Evolutionary conservation across 148 eudicot species (phyloP).

Genomic region (Fallopia convolvulus): DNA sequence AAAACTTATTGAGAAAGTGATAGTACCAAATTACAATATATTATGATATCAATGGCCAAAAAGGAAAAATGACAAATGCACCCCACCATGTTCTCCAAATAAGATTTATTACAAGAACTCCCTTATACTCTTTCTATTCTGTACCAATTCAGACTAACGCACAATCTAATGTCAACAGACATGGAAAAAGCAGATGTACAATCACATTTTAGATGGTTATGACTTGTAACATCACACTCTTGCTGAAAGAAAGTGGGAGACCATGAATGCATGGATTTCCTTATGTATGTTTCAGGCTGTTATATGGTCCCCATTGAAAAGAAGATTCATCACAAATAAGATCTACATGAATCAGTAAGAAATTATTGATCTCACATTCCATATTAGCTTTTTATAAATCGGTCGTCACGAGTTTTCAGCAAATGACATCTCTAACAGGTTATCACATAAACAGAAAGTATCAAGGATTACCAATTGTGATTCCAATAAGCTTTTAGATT

Average conservation of each 20-base stretch:
- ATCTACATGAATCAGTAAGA: background rate
- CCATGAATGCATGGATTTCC: conserved; percentile 4
- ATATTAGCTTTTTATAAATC: conserved; percentile 3
- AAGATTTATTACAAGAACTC: background rate
- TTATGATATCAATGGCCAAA: background rate
- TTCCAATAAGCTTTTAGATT: background rate
- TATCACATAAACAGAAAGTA: conserved; percentile 3
- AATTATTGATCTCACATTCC: conserved; percentile 6
- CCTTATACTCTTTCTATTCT: background rate
- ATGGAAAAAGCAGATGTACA: conserved; percentile 4
- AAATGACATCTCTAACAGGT: background rate
- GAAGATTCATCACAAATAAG: conserved; percentile 1
- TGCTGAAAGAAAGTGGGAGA: background rate
- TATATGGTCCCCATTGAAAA: conserved; percentile 6
- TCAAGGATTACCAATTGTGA: no score
- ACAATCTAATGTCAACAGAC: background rate
- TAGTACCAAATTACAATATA: background rate
- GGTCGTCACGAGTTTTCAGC: background rate
- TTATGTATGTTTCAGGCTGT: conserved; percentile 5
- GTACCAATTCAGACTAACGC: background rate
- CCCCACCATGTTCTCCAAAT: background rate
- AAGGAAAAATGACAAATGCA: background rate
- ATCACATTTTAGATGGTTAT: background rate
- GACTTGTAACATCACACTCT: background rate
- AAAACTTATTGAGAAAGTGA: background rate